Percentiles rank a stretch among this genome's conserved stretches.
Conservation (phyloP, 305 asterid genomes). For the Solanum chacoense region DNA sequence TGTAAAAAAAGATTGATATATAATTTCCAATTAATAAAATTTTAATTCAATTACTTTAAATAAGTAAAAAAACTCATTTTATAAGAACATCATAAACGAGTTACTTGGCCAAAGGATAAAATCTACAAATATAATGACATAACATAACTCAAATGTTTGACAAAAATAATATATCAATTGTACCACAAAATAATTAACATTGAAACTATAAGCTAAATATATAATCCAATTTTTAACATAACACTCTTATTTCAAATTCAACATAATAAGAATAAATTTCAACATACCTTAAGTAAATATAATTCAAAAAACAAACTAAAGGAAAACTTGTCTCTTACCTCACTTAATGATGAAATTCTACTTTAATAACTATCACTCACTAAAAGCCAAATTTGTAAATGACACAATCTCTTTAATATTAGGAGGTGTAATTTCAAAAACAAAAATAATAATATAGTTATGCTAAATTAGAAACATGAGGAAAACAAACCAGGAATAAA, state of each 20-base stretch:
- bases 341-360: neutral
- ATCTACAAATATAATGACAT: neutral
- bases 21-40: neutral
- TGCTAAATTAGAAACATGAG: neutral
- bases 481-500: neutral
- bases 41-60: too few species aligned
- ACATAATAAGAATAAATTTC: neutral
- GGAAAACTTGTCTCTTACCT: neutral
- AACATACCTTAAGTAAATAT: neutral
- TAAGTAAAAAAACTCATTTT: neutral
- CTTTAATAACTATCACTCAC: neutral
- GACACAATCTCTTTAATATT: too few species aligned
- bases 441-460: too few species aligned
- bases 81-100: neutral
- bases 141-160: too few species aligned
- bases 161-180: neutral
- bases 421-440: neutral
- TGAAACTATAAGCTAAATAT: neutral
- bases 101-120: neutral
- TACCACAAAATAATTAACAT: neutral
- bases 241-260: neutral
- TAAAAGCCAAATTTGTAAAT: neutral
- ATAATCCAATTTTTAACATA: too few species aligned
- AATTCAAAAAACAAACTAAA: neutral
- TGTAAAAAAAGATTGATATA: neutral